Evolutionary conservation across 805 yeast genomes (phyloP).

Genomic region (Candida silvicultrix): DNA sequence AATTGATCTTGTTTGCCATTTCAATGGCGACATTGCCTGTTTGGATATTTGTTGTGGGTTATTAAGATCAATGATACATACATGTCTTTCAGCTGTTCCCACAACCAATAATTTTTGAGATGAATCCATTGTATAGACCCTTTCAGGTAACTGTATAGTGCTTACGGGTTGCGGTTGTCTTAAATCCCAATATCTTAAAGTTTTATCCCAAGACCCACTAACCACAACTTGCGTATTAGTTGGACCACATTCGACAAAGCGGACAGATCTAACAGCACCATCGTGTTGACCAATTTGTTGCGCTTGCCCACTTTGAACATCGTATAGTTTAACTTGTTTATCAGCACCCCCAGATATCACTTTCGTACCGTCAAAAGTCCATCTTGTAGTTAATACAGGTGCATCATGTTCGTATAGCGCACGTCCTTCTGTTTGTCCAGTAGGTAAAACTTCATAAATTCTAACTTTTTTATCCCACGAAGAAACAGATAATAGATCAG

Average conservation of each 20-base stretch:
- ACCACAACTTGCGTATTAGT: conserved; percentile 72
- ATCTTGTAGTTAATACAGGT: conserved; percentile 76
- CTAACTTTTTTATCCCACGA: conserved; percentile 96
- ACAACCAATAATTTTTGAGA: conserved; percentile 78
- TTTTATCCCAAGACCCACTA: conserved; percentile 95
- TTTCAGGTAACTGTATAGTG: conserved; percentile 78
- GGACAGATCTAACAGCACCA: conserved; percentile 67
- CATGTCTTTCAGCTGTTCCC: conserved; percentile 89
- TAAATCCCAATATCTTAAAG: conserved; percentile 91
- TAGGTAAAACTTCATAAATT: conserved; percentile 74
- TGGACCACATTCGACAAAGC: conserved; percentile 83
- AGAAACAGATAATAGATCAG: conserved; percentile 70
- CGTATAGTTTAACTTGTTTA: conserved; percentile 78
- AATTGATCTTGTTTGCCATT: conserved; percentile 81
- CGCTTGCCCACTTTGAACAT: conserved; percentile 73
- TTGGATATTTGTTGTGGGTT: conserved; percentile 81
- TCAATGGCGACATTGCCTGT: conserved; percentile 67
- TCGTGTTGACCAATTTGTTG: conserved; percentile 85
- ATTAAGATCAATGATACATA: conserved; percentile 70
- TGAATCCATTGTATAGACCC: conserved; percentile 86
- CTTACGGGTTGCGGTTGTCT: conserved; percentile 79
- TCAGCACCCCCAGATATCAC: conserved; percentile 89
- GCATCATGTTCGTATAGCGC: conserved; percentile 87
- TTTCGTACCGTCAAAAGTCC: conserved; percentile 84
- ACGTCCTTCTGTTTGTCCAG: conserved; percentile 79